Evolutionary conservation across 2,329 filamentous ascomycete species (phyloP), one percentile per base, ranked within the genome.

Genomic region (Davidsoniella neocaledoniae): DNA sequence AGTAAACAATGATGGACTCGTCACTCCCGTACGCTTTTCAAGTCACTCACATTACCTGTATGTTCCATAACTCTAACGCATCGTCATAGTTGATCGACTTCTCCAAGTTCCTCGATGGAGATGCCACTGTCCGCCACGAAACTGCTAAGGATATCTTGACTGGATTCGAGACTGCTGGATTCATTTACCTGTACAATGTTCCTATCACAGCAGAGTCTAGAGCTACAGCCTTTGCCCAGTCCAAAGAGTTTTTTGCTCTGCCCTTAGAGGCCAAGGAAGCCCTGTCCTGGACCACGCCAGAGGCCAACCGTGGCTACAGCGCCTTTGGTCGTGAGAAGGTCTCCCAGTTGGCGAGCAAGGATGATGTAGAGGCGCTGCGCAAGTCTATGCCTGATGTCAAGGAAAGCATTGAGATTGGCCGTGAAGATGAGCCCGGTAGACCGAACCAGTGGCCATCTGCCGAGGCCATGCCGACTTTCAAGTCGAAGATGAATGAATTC

Each of bases 151-250:
- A 81, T 39, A 79, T 94, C 56, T 77, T 90, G 10, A 61, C 77
- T 48, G 87, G 85, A 40, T 94, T 95, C 68, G 83, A 87, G 58
- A 81, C 75, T 1, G 83, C 87, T 2, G 88, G 88, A 51, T 94
- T 95, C 69, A 76, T 95, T 60, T 94, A 94, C 65, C 76, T 94
- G 38, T 80, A 80, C 57, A 84, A 90, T 63, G 80, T 90, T 56
- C 76, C 82, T 39, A 81, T 94, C 53, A 65, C 78, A 0, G 58
- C 73, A 3, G 66, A 73, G 7, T 71, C 72, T 8, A 66, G 86
- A 10, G 62, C 72, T 53, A 64, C 72, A 51, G 73, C 81, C 53
- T 93, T 91, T 61, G 61, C 68, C 54, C 70, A 72, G 51, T 87
- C 83, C 4, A 77, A 79, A 46, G 66, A 69, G 54, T 88, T 90